Evolutionary conservation across 805 yeast genomes (phyloP).

Genomic region (Kluyveromyces aestuarii): DNA sequence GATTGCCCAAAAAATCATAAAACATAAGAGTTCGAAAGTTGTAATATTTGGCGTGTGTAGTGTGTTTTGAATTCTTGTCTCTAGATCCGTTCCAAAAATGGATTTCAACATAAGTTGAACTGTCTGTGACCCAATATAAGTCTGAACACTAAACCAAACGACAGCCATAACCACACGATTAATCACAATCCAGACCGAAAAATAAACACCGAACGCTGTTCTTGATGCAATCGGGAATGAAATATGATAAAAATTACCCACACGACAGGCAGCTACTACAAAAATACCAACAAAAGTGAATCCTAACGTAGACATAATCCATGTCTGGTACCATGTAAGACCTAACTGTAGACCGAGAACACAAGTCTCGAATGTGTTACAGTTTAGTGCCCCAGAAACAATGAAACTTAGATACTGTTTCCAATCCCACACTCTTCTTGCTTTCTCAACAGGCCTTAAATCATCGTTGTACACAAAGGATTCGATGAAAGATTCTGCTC

Average conservation of each 20-base stretch:
- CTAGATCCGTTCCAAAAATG: conserved; percentile 62
- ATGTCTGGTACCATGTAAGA: conserved; percentile 84
- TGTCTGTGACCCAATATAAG: conserved; percentile 82
- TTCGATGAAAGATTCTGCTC: conserved; percentile 8
- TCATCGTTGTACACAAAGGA: conserved; percentile 66
- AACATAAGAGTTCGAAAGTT: conserved; percentile 62
- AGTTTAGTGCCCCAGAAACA: conserved; percentile 85
- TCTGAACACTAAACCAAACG: conserved; percentile 85
- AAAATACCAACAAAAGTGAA: conserved; percentile 63
- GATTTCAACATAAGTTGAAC: conserved; percentile 70
- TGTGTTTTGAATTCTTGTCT: conserved; percentile 53
- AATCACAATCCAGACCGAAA: conserved; percentile 79
- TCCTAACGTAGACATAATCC: conserved; percentile 87
- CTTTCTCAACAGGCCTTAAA: conserved; percentile 67
- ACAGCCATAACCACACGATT: conserved; percentile 85
- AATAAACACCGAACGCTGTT: conserved; percentile 80
- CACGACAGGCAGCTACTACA: conserved; percentile 60
- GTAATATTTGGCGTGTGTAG: conserved; percentile 52
- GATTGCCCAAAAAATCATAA: conserved; percentile 73
- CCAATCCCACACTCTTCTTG: conserved; percentile 78
- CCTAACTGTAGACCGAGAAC: conserved; percentile 77
- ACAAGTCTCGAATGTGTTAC: conserved; percentile 89
- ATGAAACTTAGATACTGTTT: conserved; percentile 72
- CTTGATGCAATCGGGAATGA: conserved; percentile 81
- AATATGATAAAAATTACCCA: conserved; percentile 75